phyloP scores from a whole-genome alignment of 169 alveolate species.

The Cryptosporidium tyzzeri region DNA sequence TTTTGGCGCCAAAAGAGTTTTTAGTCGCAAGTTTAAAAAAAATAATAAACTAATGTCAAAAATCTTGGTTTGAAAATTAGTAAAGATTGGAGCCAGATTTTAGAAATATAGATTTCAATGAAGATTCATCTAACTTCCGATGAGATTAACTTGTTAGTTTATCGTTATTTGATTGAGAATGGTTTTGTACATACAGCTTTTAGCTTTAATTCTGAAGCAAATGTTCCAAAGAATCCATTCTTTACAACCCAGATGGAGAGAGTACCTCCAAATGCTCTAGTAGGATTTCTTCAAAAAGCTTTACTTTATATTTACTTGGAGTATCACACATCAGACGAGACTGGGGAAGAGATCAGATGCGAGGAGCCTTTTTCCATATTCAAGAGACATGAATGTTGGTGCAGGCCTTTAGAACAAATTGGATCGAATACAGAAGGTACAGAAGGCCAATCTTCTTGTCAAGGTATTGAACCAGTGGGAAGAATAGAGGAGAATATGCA shows the following conservation, averaged over 20 bases:
- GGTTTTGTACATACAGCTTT: constrained; percentile 89
- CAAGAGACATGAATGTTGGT: constrained; percentile 88
- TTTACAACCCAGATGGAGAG: constrained; percentile 87
- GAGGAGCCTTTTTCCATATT: constrained; percentile 89
- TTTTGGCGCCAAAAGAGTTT: constrained; percentile 23
- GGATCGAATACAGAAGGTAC: constrained; percentile 20
- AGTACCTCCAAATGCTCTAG: constrained; percentile 89
- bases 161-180: constrained; percentile 89
- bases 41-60: too few species aligned
- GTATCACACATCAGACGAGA: constrained; percentile 83
- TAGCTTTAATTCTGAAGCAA: constrained; percentile 87
- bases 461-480: not conserved
- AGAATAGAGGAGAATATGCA: not conserved
- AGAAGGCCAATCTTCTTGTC: not conserved
- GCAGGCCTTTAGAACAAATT: constrained; percentile 76
- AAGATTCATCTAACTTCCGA: constrained; percentile 88
- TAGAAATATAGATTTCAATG: constrained; percentile 78
- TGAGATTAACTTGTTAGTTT: constrained; percentile 88
- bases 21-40: not conserved
- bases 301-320: constrained; percentile 87
- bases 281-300: constrained; percentile 90
- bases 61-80: not conserved
- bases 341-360: constrained; percentile 82
- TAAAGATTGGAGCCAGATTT: not conserved
- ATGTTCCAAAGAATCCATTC: constrained; percentile 84